phyloP scores from a whole-genome alignment of 441 rosid genomes.

The Viola pubescens region DNA sequence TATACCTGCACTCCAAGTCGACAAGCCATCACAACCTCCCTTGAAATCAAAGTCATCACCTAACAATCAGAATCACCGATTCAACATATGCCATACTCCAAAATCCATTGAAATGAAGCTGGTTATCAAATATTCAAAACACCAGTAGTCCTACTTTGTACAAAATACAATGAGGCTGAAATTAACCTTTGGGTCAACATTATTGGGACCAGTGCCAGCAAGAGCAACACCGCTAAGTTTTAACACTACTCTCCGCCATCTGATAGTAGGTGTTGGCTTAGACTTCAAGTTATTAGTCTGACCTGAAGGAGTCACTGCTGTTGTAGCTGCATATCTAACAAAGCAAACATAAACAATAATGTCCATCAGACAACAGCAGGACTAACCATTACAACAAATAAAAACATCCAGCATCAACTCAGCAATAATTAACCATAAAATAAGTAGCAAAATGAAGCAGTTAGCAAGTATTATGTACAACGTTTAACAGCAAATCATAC shows the following conservation, averaged over 20 bases:
- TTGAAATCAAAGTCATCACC: constrained; percentile 66
- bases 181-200: constrained; percentile 74
- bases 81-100: not conserved
- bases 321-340: constrained; percentile 34
- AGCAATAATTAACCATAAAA: too few species aligned
- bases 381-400: not conserved
- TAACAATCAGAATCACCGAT: constrained; percentile 1
- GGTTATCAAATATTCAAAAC: not conserved
- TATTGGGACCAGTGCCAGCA: constrained; percentile 45
- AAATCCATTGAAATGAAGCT: constrained; percentile 1
- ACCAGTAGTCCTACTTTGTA: too few species aligned
- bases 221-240: constrained; percentile 82
- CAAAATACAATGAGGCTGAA: too few species aligned
- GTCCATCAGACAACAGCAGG: not conserved
- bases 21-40: constrained; percentile 66
- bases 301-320: constrained; percentile 29
- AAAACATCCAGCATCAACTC: not conserved
- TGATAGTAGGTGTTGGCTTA: constrained; percentile 39
- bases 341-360: constrained; percentile 2
- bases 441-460: not conserved
- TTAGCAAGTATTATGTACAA: not conserved
- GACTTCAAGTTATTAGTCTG: constrained; percentile 39
- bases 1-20: constrained; percentile 69
- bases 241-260: constrained; percentile 80
- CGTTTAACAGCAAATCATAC: too few species aligned